Evolutionary conservation across 257 asterid genomes (phyloP).

Genomic region (Gentiana macrophylla): DNA sequence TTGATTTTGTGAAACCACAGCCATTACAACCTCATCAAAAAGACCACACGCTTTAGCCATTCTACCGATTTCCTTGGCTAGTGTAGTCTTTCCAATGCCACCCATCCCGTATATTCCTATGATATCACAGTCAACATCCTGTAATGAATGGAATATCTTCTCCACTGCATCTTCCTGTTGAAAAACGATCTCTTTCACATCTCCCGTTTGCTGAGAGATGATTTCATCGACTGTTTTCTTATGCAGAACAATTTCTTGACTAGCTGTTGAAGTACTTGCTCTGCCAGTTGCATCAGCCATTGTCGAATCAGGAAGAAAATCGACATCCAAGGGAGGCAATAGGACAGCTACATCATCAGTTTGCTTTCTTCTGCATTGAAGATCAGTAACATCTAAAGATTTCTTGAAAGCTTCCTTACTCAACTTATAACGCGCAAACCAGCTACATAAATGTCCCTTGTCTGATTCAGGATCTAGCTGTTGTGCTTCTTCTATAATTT

Average conservation of each 20-base stretch:
- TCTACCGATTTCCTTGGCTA: slow-evolving; percentile 6
- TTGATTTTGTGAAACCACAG: slow-evolving; percentile 5
- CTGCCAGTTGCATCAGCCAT: background rate
- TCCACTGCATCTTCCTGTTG: slow-evolving; percentile 5
- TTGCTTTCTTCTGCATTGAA: background rate
- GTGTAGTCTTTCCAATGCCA: slow-evolving; percentile 3
- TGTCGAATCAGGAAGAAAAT: background rate
- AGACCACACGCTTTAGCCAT: background rate
- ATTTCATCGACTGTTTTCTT: background rate
- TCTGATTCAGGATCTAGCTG: background rate
- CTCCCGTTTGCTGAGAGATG: background rate
- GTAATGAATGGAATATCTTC: slow-evolving; percentile 2
- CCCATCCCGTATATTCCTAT: slow-evolving; percentile 9
- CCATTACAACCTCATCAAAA: slow-evolving; percentile 6
- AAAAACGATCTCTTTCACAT: background rate
- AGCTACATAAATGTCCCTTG: background rate
- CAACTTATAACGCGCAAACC: slow-evolving; percentile 8
- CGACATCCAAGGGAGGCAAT: slow-evolving; percentile 4
- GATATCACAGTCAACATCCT: slow-evolving; percentile 2
- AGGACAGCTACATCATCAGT: background rate
- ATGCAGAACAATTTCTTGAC: background rate
- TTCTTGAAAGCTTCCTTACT: slow-evolving; percentile 1
- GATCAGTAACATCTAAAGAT: background rate
- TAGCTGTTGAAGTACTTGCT: background rate
- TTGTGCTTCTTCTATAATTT: background rate